Base-by-base conservation (phyloP, 352 stramenopile genomes). In the Plasmopara muralis region DNA sequence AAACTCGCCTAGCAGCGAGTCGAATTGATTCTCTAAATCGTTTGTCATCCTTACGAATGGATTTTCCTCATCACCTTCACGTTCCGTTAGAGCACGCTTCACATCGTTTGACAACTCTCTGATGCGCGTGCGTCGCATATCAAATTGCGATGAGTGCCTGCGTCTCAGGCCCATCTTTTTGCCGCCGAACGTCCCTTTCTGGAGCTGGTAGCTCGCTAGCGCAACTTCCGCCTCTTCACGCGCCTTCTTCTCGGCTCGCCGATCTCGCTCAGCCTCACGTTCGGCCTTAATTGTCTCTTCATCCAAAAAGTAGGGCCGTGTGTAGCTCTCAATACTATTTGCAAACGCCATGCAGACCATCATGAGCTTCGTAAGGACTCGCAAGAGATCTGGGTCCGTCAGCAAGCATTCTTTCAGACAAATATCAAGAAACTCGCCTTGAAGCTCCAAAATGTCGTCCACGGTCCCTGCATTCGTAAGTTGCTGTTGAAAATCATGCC, bases 381-480 rank as follows among this genome's bases (percentile, higher is more conserved):
- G 72, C 33, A 99, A 75, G 2, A 99, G 65, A n/a, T 96, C 83
- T 20, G 85, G 87, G 60, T 98, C 97, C 0, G 94, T 98, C 38
- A 99, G 70, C 29, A 99, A 70, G 43, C 95, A 99, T 55, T 99
- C 95, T 60, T 97, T 97, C 28, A 99, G 57, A 47, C 95, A 97
- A 47, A 88, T 86, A 56, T 98, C 88, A 2, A 99, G 77, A 57
- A 99, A 99, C 34, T 96, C 78, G 39, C 93, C 79, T 70, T 99
- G 97, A 34, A 86, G 74, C 28, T 86, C 67, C 14, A 99, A 64
- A 44, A 99, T 86, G 50, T 99, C 91, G 56, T 99, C 96, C 2
- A 98, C 87, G 0, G 87, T 98, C 43, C 75, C 70, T 12, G 77
- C 72, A 29, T 57, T 72, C 10, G 68, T 68, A 18, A 98, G 65